phyloP scores from a whole-genome alignment of 805 yeast species.

The Yarrowia deformans region DNA sequence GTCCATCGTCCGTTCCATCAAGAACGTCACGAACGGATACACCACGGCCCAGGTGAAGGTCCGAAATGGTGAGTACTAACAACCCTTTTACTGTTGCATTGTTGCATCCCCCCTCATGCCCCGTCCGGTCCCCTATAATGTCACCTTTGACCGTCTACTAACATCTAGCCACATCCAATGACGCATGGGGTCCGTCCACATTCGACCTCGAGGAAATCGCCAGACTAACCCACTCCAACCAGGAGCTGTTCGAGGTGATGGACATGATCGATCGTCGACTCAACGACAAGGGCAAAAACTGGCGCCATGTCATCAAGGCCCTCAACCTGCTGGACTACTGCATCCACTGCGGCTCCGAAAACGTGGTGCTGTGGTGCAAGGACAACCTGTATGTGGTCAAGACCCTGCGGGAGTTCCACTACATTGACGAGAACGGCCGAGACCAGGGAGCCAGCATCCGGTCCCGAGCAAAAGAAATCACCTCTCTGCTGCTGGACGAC shows the following conservation, averaged over 20 bases:
- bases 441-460: conserved; percentile 92
- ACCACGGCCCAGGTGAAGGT: conserved; percentile 84
- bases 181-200: conserved; percentile 81
- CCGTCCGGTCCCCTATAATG: no score
- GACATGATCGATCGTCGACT: conserved; percentile 91
- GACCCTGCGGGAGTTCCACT: conserved; percentile 88
- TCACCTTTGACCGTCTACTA: background rate
- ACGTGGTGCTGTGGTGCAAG: conserved; percentile 89
- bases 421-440: conserved; percentile 72
- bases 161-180: conserved; percentile 74
- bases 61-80: conserved; percentile 59
- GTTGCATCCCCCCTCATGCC: background rate
- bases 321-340: conserved; percentile 87
- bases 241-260: conserved; percentile 87
- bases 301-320: conserved; percentile 95
- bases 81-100: no score
- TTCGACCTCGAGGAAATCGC: conserved; percentile 85
- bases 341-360: conserved; percentile 84
- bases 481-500: conserved; percentile 78
- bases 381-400: conserved; percentile 88
- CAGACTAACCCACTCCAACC: conserved; percentile 62
- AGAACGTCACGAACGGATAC: conserved; percentile 90
- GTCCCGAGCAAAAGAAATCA: conserved; percentile 88
- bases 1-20: conserved; percentile 78
- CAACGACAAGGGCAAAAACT: conserved; percentile 95